Evolutionary conservation across 805 yeast species (phyloP).

Genomic region (Nakazawaea ernobii): DNA sequence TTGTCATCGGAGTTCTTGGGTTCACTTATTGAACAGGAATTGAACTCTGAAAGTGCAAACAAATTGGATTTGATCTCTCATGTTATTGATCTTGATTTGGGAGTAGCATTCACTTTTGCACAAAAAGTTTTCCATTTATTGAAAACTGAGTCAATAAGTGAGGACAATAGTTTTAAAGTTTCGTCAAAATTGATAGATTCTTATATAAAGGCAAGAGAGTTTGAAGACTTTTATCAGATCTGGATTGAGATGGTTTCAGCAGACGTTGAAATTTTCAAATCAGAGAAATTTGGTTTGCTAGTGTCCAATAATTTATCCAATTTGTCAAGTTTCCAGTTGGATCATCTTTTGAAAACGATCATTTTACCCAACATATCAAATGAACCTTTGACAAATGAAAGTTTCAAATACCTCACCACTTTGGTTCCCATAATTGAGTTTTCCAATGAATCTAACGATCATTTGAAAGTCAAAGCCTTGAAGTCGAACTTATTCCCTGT

Average conservation of each 20-base stretch:
- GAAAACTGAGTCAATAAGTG: neutral
- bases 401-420: constrained; percentile 9
- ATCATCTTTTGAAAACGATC: constrained; percentile 16
- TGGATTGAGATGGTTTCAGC: constrained; percentile 29
- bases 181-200: constrained; percentile 35
- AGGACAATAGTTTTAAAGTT: constrained; percentile 13
- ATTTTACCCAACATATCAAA: neutral
- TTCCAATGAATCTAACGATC: constrained; percentile 27
- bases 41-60: constrained; percentile 16
- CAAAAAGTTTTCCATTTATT: constrained; percentile 23
- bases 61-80: constrained; percentile 43
- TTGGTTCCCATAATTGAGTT: constrained; percentile 33
- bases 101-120: constrained; percentile 46
- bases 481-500: constrained; percentile 19
- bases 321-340: constrained; percentile 44
- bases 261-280: constrained; percentile 15
- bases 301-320: constrained; percentile 36
- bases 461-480: constrained; percentile 18
- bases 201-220: constrained; percentile 53
- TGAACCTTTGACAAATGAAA: constrained; percentile 13
- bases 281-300: constrained; percentile 24
- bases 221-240: constrained; percentile 37
- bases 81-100: constrained; percentile 49
- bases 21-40: constrained; percentile 29
- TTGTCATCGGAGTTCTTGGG: constrained; percentile 48